phyloP scores from a whole-genome alignment of 176 grass and related monocot species.

The Zea luxurians region DNA sequence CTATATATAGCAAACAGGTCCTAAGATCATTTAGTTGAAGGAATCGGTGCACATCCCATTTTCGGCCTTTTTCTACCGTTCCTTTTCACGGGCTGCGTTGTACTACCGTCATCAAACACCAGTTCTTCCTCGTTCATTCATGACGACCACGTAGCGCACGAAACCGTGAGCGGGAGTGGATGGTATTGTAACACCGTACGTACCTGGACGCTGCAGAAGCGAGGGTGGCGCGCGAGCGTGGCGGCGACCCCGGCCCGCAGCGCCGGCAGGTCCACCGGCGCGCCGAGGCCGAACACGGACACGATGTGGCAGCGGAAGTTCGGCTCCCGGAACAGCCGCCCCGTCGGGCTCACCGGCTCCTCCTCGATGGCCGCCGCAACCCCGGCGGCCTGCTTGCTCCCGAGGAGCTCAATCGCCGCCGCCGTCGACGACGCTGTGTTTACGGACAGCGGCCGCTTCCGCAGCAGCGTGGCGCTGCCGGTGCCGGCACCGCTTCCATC shows the following conservation, averaged over 20 bases:
- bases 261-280: constrained; percentile 43
- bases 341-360: constrained; percentile 73
- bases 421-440: not conserved
- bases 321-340: constrained; percentile 64
- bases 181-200: not conserved
- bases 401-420: not conserved
- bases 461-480: constrained; percentile 25
- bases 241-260: constrained; percentile 48
- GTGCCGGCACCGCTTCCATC: not conserved
- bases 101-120: not conserved
- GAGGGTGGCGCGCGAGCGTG: constrained; percentile 67
- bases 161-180: not conserved
- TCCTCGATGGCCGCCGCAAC: not conserved
- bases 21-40: no score
- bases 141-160: not conserved
- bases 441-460: constrained; percentile 36
- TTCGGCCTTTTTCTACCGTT: not conserved
- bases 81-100: not conserved
- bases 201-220: constrained; percentile 85
- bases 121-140: not conserved
- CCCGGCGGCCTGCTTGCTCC: no score
- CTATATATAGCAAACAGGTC: no score
- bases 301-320: constrained; percentile 67
- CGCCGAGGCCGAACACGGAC: constrained; percentile 47
- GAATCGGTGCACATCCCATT: no score